Conservation (phyloP, 2,329 filamentous ascomycete species). For the Ascochyta fabae region DNA sequence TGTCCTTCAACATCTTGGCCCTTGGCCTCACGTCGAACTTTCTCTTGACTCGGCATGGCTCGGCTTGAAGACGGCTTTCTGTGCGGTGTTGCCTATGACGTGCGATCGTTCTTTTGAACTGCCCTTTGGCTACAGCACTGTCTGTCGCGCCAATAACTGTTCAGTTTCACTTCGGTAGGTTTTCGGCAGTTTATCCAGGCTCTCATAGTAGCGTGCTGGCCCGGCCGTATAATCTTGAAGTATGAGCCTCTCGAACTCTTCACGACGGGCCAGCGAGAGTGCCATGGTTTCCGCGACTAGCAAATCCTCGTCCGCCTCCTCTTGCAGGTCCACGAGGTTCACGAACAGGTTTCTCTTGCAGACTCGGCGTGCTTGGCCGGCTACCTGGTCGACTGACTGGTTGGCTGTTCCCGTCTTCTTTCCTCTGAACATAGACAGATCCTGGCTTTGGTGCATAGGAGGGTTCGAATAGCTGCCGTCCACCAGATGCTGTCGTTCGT, state of each 20-base stretch:
- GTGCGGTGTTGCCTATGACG: no score
- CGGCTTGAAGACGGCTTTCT: no score
- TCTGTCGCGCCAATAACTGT: no score
- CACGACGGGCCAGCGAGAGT: slow-evolving; percentile 26
- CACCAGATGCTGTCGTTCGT: slow-evolving; percentile 32
- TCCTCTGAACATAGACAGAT: slow-evolving; percentile 55
- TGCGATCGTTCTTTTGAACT: no score
- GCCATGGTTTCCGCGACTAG: slow-evolving; percentile 60
- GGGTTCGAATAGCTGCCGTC: slow-evolving; percentile 78
- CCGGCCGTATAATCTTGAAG: background rate
- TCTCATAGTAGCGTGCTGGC: no score
- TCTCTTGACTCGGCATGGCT: no score
- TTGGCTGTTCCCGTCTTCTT: slow-evolving; percentile 51
- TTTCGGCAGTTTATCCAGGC: no score
- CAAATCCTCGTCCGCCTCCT: slow-evolving; percentile 79
- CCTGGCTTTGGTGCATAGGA: slow-evolving; percentile 71
- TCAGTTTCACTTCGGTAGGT: no score
- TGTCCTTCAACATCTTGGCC: no score
- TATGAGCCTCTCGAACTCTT: background rate
- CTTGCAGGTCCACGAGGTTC: slow-evolving; percentile 78
- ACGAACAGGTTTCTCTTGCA: slow-evolving; percentile 73
- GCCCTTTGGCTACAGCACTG: no score
- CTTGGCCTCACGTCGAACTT: no score
- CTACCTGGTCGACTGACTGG: slow-evolving; percentile 57
- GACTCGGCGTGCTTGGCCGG: slow-evolving; percentile 60